Evolutionary conservation across 768 basidiomycete species (phyloP), one percentile per base, ranked within the genome.

Genomic region (Neoboletus magnificus): DNA sequence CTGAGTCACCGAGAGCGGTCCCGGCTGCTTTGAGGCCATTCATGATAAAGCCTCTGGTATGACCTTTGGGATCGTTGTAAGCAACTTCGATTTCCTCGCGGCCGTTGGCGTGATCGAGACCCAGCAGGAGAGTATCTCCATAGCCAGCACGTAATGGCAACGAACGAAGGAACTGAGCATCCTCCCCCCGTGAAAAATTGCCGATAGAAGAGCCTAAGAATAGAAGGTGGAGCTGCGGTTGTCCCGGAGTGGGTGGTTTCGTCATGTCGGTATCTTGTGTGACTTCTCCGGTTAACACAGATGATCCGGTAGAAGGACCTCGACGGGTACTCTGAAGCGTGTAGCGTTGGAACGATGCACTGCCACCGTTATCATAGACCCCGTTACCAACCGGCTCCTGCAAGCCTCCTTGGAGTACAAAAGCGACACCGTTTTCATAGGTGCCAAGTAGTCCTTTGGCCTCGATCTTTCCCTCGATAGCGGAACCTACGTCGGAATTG

Each of bases 171-270:
- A 99, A 98, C 0, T 78, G 71, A 0, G 78, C 80, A 10, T 87
- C 89, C 23, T 81, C 87, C 5, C 76, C 75, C 13, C 93, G 81
- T 6, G 77, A 64, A 70, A 98, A 98, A 75, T 98, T 98, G 8
- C 95, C 97, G 8, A 98, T 68, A 1, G 92, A 91, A 0, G 91
- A 94, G 0, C 96, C 97, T 18, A 98, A 76, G 76, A 97, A 98
- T 57, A 98, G 76, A 50, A 98, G 75, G 65, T 97, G 94, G 32
- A 93, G 70, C 15, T 89, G 86, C 3, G 74, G 70, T 43, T 74
- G 69, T 22, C 78, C 82, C 40, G 79, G 81, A 1, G 80, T 82
- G 22, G 83, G 80, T 11, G 77, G 76, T 5, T 69, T 66, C 4
- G 44, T 55, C 12, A 18, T 33, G 13, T 49, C 42, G 20, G 48